These are phyloP conservation scores for Entoloma clypeatum DNA, from an alignment of 1,284 basidiomycete species.

Conservation along the genomic window DNA sequence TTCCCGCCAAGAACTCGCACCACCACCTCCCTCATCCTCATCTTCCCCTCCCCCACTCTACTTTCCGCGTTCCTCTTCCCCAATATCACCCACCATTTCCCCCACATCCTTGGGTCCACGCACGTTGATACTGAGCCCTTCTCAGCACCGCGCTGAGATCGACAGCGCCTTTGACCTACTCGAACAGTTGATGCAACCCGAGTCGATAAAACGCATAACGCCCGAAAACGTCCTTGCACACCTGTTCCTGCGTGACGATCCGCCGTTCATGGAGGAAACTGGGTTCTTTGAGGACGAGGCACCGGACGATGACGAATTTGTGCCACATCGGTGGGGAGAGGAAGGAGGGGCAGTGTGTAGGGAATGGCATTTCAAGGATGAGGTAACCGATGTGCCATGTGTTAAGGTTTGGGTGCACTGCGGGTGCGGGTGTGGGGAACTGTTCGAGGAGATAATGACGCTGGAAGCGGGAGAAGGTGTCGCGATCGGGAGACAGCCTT, in stretches of 20 bases:
- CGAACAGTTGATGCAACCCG: conserved; percentile 67
- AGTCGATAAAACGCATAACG: conserved; percentile 72
- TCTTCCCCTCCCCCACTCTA: conserved; percentile 24
- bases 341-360: conserved; percentile 65
- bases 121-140: conserved; percentile 29
- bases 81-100: too few relatives aligned
- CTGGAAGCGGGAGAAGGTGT: conserved; percentile 64
- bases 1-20: conserved; percentile 16
- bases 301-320: conserved; percentile 58
- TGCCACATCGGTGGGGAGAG: conserved; percentile 63
- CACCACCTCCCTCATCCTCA: conserved; percentile 25
- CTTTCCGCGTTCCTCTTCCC: conserved; percentile 21
- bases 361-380: conserved; percentile 53
- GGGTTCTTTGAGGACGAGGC: conserved; percentile 27
- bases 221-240: conserved; percentile 76
- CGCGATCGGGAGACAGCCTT: conserved; percentile 63
- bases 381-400: conserved; percentile 51
- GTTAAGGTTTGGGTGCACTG: conserved; percentile 38
- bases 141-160: conserved; percentile 52
- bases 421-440: conserved; percentile 24
- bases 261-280: conserved; percentile 29
- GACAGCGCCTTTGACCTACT: conserved; percentile 73
- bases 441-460: conserved; percentile 34
- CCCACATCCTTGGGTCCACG: conserved; percentile 14
- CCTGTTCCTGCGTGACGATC: conserved; percentile 54